phyloP scores from a whole-genome alignment of 345 rosid species.

The Garcia nutans region DNA sequence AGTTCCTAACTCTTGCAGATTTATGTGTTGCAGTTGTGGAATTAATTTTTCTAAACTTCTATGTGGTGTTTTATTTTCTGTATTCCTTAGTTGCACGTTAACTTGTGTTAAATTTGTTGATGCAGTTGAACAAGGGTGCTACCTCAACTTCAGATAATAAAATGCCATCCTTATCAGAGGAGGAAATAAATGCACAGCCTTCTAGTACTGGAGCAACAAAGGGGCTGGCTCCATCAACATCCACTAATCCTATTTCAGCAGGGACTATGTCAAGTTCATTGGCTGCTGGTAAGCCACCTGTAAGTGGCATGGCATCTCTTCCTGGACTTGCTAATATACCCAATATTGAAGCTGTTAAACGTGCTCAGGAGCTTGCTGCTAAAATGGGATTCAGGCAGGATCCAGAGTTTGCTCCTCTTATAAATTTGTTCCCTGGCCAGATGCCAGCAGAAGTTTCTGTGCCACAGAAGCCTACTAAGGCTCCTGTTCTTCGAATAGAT shows the following conservation, averaged over 20 bases:
- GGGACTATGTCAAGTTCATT: conserved; percentile 32
- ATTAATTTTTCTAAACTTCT: too few species aligned
- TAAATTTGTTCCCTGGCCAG: conserved; percentile 79
- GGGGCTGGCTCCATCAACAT: conserved; percentile 27
- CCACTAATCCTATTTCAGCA: conserved; percentile 30
- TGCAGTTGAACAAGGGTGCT: conserved; percentile 54
- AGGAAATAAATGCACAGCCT: conserved; percentile 17
- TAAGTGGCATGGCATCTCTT: conserved; percentile 33
- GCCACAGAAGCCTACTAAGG: conserved; percentile 79
- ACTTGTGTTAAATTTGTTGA: conserved; percentile 20
- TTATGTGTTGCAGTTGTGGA: neutral
- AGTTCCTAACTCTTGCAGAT: conserved; percentile 20
- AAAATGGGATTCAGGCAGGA: conserved; percentile 83
- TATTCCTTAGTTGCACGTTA: neutral
- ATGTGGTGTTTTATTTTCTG: neutral
- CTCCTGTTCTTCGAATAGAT: conserved; percentile 88
- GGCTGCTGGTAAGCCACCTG: conserved; percentile 38
- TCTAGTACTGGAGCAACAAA: conserved; percentile 21
- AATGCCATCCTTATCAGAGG: conserved; percentile 21
- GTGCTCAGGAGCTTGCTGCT: conserved; percentile 88
- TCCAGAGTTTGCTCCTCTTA: conserved; percentile 63
- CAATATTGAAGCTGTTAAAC: conserved; percentile 80
- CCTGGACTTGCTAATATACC: conserved; percentile 43
- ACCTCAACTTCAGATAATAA: conserved; percentile 43
- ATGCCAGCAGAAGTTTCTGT: conserved; percentile 45